Percentiles rank a stretch among this genome's conserved stretches.
phyloP scores from a whole-genome alignment of 1,284 basidiomycete genomes.

The Boletus semigastroideus region DNA sequence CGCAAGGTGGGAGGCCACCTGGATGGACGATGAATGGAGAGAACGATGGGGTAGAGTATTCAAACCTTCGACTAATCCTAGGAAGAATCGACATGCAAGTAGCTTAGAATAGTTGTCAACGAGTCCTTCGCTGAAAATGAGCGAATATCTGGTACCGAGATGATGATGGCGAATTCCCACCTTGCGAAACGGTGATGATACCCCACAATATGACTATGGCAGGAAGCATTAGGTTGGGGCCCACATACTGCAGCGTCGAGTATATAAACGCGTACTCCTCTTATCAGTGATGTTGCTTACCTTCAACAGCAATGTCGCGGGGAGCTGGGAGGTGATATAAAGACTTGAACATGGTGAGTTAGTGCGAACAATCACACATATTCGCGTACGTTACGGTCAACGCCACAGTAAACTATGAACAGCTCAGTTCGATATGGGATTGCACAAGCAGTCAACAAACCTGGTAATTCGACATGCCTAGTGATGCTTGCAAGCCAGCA shows the following conservation, averaged over 20 bases:
- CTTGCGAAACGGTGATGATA: constrained; percentile 54
- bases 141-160: constrained; percentile 1
- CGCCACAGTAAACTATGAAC: constrained; percentile 44
- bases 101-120: constrained; percentile 54
- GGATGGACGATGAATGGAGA: constrained; percentile 23
- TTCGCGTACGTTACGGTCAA: constrained; percentile 45
- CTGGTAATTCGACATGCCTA: constrained; percentile 51
- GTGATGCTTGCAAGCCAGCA: constrained; percentile 53
- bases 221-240: constrained; percentile 58
- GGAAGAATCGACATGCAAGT: constrained; percentile 61
- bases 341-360: constrained; percentile 37
- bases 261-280: neutral
- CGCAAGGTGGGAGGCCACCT: constrained; percentile 60
- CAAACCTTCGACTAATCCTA: constrained; percentile 61
- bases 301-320: constrained; percentile 57
- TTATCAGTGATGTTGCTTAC: constrained; percentile 26
- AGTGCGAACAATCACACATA: neutral
- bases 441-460: constrained; percentile 11
- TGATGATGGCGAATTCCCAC: constrained; percentile 26
- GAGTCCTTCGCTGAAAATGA: constrained; percentile 39
- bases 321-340: constrained; percentile 57
- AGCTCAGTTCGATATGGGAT: neutral
- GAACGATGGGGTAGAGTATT: constrained; percentile 38
- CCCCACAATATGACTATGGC: constrained; percentile 59
- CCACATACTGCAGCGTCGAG: constrained; percentile 42